Conservation (phyloP, 23 red algal genomes). For the Gracilariopsis chorda region DNA sequence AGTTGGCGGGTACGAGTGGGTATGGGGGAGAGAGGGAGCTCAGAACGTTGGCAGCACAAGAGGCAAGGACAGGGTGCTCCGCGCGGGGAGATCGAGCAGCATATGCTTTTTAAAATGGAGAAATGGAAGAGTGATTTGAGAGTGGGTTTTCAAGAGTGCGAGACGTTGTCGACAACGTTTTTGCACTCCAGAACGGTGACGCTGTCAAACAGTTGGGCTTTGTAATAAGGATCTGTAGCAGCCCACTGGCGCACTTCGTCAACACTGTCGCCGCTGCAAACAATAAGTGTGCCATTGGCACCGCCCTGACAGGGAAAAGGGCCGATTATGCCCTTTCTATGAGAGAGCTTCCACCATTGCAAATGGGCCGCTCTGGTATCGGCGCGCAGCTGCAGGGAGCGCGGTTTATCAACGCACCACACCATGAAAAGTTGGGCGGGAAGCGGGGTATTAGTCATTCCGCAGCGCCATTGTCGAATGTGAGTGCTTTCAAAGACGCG, state of each 20-base stretch:
- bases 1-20: too few species aligned
- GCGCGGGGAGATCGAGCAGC: too few species aligned
- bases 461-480: slow-evolving; percentile 36
- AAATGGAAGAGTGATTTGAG: too few species aligned
- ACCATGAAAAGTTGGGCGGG: slow-evolving; percentile 18
- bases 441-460: background rate
- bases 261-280: slow-evolving; percentile 42
- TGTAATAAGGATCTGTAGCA: slow-evolving; percentile 66
- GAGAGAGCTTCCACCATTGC: slow-evolving; percentile 45
- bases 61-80: too few species aligned
- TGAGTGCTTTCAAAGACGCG: slow-evolving; percentile 7
- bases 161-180: slow-evolving; percentile 36
- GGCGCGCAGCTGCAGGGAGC: background rate
- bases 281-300: slow-evolving; percentile 69
- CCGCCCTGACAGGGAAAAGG: slow-evolving; percentile 55
- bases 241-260: slow-evolving; percentile 78
- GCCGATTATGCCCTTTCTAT: slow-evolving; percentile 41
- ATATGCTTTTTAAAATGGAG: too few species aligned
- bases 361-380: slow-evolving; percentile 36
- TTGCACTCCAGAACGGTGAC: slow-evolving; percentile 44
- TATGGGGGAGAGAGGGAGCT: too few species aligned
- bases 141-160: too few species aligned
- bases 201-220: slow-evolving; percentile 61
- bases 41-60: too few species aligned
- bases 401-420: slow-evolving; percentile 32